Conservation (phyloP, 2,329 filamentous ascomycete genomes). For the Cladosporium halotolerans region DNA sequence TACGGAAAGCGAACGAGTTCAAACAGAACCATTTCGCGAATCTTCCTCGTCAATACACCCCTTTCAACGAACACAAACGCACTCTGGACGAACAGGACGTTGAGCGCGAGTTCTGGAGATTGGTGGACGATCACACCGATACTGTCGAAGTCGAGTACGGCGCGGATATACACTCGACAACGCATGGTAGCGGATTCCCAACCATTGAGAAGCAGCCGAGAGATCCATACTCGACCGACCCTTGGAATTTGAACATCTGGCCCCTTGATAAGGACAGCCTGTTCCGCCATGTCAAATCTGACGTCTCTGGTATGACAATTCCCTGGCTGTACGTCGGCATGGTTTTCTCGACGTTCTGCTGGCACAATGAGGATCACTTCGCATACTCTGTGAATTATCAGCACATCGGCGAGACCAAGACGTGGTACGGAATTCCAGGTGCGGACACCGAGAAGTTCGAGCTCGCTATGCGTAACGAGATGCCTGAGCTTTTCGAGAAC, state of each 20-base stretch:
- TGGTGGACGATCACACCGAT: constrained; percentile 89
- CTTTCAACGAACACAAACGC: constrained; percentile 70
- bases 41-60: constrained; percentile 53
- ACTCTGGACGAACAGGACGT: constrained; percentile 92
- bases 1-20: constrained; percentile 91
- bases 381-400: constrained; percentile 98
- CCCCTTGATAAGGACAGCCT: constrained; percentile 86
- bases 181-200: constrained; percentile 93
- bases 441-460: constrained; percentile 94
- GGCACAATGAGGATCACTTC: constrained; percentile 98
- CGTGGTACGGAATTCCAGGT: constrained; percentile 96
- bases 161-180: constrained; percentile 95
- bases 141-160: constrained; percentile 97
- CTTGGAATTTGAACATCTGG: constrained; percentile 92
- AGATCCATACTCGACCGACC: constrained; percentile 79
- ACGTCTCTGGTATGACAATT: constrained; percentile 98
- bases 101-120: constrained; percentile 91
- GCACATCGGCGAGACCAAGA: constrained; percentile 96
- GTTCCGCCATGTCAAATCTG: constrained; percentile 94
- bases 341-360: constrained; percentile 99
- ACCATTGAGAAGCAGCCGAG: constrained; percentile 86
- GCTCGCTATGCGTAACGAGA: constrained; percentile 86
- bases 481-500: constrained; percentile 93
- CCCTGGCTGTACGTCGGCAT: constrained; percentile 99
- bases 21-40: constrained; percentile 90